These are phyloP conservation scores for Hypoxylon sp. DNA, from an alignment of 2,329 filamentous ascomycete genomes.

Conservation along the genomic window DNA sequence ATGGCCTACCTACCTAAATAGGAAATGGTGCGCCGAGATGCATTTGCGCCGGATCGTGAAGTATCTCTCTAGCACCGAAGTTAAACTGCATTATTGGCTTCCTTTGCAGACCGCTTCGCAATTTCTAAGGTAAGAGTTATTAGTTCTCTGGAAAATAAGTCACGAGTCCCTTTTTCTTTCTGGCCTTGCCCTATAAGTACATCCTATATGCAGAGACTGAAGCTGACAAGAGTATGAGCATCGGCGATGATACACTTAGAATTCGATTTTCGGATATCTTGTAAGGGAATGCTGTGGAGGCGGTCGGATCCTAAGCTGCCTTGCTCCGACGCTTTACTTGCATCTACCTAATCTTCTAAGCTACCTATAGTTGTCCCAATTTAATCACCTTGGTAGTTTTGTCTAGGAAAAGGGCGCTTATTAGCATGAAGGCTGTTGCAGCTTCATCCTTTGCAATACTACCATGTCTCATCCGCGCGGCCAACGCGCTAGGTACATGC, in stretches of 20 bases:
- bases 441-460: slow-evolving; percentile 4
- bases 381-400: slow-evolving; percentile 2
- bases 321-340: not conserved
- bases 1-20: slow-evolving; percentile 32
- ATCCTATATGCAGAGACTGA: slow-evolving; percentile 18
- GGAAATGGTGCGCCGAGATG: slow-evolving; percentile 37
- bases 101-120: slow-evolving; percentile 35
- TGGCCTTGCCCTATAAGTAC: slow-evolving; percentile 13
- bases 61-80: slow-evolving; percentile 24
- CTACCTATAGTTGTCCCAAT: slow-evolving; percentile 5
- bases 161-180: slow-evolving; percentile 35
- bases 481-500: not conserved
- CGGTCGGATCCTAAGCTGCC: slow-evolving; percentile 24
- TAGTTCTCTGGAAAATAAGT: slow-evolving; percentile 27
- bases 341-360: slow-evolving; percentile 2
- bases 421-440: slow-evolving; percentile 15
- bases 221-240: slow-evolving; percentile 27
- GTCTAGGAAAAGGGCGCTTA: slow-evolving; percentile 21
- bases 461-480: slow-evolving; percentile 14
- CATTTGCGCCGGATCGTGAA: slow-evolving; percentile 20
- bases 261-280: slow-evolving; percentile 45
- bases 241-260: slow-evolving; percentile 43
- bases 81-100: slow-evolving; percentile 11
- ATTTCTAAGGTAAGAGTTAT: not conserved
- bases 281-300: slow-evolving; percentile 28